These are phyloP conservation scores for Kickxella alabastrina DNA, from an alignment of 192 early-diverging fungal genomes.

Conservation along the genomic window DNA sequence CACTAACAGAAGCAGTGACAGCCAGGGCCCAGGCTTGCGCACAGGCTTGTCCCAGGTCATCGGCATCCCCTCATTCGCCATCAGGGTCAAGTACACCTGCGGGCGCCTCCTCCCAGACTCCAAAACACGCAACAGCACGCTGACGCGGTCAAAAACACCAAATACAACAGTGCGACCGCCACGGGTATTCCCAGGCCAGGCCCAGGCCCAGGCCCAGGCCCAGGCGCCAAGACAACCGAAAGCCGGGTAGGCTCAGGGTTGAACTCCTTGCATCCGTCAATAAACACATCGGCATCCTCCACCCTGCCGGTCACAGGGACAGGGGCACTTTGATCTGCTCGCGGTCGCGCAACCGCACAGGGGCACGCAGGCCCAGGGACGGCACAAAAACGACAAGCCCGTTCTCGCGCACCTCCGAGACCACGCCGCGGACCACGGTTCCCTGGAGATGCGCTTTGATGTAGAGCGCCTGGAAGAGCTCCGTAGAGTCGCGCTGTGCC, in stretches of 20 bases:
- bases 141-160: constrained; percentile 62
- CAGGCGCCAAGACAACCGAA: constrained; percentile 22
- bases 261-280: constrained; percentile 54
- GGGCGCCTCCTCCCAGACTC: constrained; percentile 60
- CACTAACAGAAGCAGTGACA: neutral
- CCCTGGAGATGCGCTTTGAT: constrained; percentile 45
- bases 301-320: constrained; percentile 55
- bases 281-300: constrained; percentile 44
- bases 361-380: constrained; percentile 64
- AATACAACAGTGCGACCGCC: no score
- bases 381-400: constrained; percentile 55
- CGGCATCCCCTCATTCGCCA: no score
- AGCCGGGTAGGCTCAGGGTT: constrained; percentile 25
- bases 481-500: constrained; percentile 74
- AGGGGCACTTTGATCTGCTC: constrained; percentile 53
- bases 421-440: constrained; percentile 58
- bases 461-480: constrained; percentile 75
- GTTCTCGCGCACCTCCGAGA: constrained; percentile 68
- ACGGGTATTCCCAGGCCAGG: no score
- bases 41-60: no score
- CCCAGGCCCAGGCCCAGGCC: no score
- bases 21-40: no score
- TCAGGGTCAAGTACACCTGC: constrained; percentile 61
- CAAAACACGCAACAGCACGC: constrained; percentile 56
- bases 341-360: constrained; percentile 72